Conservation (phyloP, 306 rosid genomes). For the Casuarina cunninghamiana region DNA sequence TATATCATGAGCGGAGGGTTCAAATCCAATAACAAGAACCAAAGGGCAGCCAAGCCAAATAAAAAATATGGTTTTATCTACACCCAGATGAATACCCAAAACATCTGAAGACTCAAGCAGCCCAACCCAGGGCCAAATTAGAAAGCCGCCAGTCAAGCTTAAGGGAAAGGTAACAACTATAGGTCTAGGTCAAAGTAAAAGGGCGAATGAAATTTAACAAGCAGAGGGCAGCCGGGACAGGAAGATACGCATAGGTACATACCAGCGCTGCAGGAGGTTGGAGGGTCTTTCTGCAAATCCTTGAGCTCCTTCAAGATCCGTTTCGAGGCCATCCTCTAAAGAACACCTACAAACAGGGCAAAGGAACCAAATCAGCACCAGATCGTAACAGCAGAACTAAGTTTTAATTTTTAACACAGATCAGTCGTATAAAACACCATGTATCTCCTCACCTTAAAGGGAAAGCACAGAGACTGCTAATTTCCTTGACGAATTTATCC, state of each 20-base stretch:
- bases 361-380: constrained; percentile 15
- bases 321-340: constrained; percentile 64
- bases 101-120: not conserved
- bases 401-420: constrained; percentile 2
- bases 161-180: not conserved
- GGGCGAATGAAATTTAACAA: not conserved
- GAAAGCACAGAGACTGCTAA: not conserved
- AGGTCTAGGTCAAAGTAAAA: not conserved
- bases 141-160: not conserved
- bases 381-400: constrained; percentile 28
- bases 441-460: constrained; percentile 5
- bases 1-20: not conserved
- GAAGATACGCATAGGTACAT: not conserved
- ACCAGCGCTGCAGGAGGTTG: constrained; percentile 94
- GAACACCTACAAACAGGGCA: not conserved
- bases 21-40: not conserved
- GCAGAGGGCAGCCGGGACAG: not conserved
- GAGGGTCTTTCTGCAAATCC: constrained; percentile 95
- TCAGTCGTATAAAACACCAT: not conserved
- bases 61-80: not conserved
- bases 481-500: not conserved
- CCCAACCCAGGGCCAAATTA: not conserved
- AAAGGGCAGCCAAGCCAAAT: not conserved
- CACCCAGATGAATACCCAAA: not conserved
- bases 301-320: constrained; percentile 85